Evolutionary conservation across 2,329 filamentous ascomycete species (phyloP).

Genomic region (Claviceps spartinae): DNA sequence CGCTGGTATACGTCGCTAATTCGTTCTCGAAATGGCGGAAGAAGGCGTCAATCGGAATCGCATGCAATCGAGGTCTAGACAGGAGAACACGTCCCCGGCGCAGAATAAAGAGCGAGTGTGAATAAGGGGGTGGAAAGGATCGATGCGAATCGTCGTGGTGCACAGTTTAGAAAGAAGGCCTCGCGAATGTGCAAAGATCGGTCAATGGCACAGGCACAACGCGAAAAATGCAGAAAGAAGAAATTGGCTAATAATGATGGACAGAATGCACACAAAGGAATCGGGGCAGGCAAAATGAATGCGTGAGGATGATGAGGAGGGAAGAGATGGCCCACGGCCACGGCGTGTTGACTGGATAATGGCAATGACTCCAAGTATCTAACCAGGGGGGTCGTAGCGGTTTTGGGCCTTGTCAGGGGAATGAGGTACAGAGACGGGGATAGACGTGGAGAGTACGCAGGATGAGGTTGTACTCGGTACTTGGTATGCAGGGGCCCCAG

Average conservation of each 20-base stretch:
- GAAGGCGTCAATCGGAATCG: conserved; percentile 4
- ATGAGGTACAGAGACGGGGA: not conserved
- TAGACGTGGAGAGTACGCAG: not conserved
- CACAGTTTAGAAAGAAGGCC: not conserved
- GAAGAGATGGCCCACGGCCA: not conserved
- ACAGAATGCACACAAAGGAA: not conserved
- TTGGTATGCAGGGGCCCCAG: not conserved
- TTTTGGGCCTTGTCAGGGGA: not conserved
- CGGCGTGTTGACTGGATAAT: too few species aligned
- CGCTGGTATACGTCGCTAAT: conserved; percentile 1
- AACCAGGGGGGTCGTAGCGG: not conserved
- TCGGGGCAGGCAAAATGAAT: conserved; percentile 1
- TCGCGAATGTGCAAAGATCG: not conserved
- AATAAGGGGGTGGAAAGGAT: not conserved
- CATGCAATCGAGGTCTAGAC: not conserved
- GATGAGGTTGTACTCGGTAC: not conserved
- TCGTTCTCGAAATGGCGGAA: not conserved
- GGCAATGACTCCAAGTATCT: too few species aligned
- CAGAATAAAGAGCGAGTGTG: not conserved
- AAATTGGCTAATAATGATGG: not conserved
- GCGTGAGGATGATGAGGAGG: conserved; percentile 1
- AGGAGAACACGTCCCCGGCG: not conserved
- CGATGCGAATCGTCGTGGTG: not conserved
- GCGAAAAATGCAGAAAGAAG: not conserved
- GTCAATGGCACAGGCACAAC: not conserved